Base-by-base conservation (phyloP, 1,139 yeast species). In the Saccharomyces hybrid region DNA sequence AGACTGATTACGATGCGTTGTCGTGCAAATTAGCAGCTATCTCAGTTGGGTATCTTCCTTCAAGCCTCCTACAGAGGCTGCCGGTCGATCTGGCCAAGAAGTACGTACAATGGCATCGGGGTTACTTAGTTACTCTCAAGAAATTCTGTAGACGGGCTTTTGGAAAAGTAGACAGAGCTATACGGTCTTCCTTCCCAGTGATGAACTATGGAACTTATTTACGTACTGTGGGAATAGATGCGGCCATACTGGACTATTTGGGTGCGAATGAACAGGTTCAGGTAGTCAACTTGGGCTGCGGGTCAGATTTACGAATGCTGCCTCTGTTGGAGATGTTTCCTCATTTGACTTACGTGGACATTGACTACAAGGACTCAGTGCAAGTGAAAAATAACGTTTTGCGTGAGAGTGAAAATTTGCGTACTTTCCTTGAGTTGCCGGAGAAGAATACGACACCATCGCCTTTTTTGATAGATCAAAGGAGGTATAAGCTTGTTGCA, bases 201-300 rank as follows among this genome's bases (percentile, higher is more conserved):
- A 91, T 93, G 61, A 82, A 82, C 61, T 72, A 89, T 54, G 97
- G 97, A 0, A 89, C 97, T 0, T 91, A 83, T 72, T 74, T 90
- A 44, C 75, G 99, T 31, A 85, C 93, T 0, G 67, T 66, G 14
- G 76, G 85, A 23, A 81, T 93, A 31, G 86, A 87, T 63, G 51
- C 64, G 14, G 70, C 86, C 1, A 70, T 88, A 1, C 73, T 75
- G 1, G 64, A 69, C 41, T 88, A 86, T 61, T 58, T 87, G 3
- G 57, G 59, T 1, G 66, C 68, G 28, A 25, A 51, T 6, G 34
- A 58, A 2, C 49, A 55, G 5, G 73, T 81, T 50, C 96, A 90
- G 66, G 79, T 93, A 9, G 71, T 93, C 0, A 89, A 95, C 4
- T 70, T 93, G 26, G 99, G 99, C 0, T 88, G 97, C n/a, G 99